Evolutionary conservation across 352 stramenopile species (phyloP), one percentile per base, ranked within the genome.

Genomic region (Aphanomyces cochlioides): DNA sequence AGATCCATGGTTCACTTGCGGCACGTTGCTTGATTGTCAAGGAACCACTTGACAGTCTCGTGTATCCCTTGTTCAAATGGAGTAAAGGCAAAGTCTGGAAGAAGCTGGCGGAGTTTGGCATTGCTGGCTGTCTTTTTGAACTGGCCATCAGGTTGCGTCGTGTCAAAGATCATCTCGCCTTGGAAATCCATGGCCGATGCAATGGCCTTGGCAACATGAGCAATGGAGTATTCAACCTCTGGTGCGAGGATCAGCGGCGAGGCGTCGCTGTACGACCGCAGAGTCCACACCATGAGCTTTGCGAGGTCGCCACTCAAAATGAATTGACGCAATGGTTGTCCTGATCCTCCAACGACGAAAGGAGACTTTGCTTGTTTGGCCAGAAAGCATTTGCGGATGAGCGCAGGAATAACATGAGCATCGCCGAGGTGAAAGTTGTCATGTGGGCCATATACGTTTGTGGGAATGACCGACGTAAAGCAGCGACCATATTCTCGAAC

Each of bases 51-150:
- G 7, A 87, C 78, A 1, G 81, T 74, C 43, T 88, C 77, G 10
- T 39, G 66, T 5, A 92, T 73, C 0, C 95, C 96, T 17, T 98
- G 79, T 21, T 85, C 74, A 38, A 99, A 97, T 5, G 87, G 73
- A 15, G 93, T 98, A 77, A 99, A 99, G 73, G 97, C 72, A 74
- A 98, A 99, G 75, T 96, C 88, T 4, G 96, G 96, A 47, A 88
- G 74, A 34, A 93, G 85, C 43, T 71, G 75, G 28, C 92, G 87
- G 71, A 99, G 79, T 74, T 99, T 99, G 17, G 82, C 90, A 74
- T 99, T 99, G 74, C 83, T 96, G 3, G 96, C 96, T 13, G 97
- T 99, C 84, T 99, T 99, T 83, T 99, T 99, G 83, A 96, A 98
- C 81, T 99, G 97, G 5, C 97, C 97, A 78, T 99, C 97, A n/a